Conservation (phyloP, 306 rosid genomes). For the Abrus pulchellus region DNA sequence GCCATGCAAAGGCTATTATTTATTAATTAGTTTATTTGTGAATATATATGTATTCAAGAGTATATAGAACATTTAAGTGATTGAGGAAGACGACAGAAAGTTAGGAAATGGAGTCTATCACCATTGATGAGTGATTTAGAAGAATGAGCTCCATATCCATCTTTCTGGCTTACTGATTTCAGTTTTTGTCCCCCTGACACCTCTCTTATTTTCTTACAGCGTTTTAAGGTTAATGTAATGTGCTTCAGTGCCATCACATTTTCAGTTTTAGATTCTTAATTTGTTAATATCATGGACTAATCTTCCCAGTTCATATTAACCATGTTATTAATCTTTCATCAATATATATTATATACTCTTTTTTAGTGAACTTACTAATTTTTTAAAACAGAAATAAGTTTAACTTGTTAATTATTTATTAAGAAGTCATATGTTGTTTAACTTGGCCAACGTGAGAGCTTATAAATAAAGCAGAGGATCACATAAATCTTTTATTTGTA, state of each 20-base stretch:
- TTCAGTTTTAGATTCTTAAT: too few species aligned
- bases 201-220: neutral
- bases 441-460: neutral
- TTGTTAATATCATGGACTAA: neutral
- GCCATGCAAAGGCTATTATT: slow-evolving; percentile 25
- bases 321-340: neutral
- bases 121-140: slow-evolving; percentile 43
- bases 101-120: slow-evolving; percentile 34
- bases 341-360: neutral
- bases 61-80: slow-evolving; percentile 28
- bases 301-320: neutral
- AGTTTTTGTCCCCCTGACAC: neutral
- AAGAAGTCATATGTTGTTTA: neutral
- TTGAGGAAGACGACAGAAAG: slow-evolving; percentile 35
- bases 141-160: slow-evolving; percentile 13
- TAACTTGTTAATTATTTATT: neutral
- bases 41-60: slow-evolving; percentile 9
- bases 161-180: slow-evolving; percentile 1
- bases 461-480: neutral
- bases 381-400: neutral
- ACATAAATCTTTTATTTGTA: neutral
- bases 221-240: neutral
- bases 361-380: neutral
- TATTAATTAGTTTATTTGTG: slow-evolving; percentile 12
- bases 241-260: neutral